Percentiles rank a stretch among this genome's conserved stretches.
phyloP scores from a whole-genome alignment of 306 rosid genomes.

The Corylus heterophylla region DNA sequence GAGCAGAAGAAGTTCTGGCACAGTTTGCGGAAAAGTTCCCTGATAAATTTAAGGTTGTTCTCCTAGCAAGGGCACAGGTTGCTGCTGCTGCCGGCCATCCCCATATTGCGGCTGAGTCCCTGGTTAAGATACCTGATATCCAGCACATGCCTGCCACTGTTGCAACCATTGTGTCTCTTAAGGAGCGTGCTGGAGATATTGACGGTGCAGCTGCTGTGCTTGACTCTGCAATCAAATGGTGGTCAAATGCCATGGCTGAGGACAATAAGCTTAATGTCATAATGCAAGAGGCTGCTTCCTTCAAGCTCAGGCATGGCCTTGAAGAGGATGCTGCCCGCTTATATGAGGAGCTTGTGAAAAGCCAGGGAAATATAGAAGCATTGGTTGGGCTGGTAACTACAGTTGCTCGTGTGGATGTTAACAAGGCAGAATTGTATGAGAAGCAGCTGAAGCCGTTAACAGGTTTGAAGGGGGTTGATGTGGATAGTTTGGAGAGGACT shows the following conservation, averaged over 20 bases:
- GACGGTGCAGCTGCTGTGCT: constrained; percentile 89
- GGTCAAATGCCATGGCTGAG: constrained; percentile 90
- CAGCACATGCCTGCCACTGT: constrained; percentile 95
- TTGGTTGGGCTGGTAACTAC: constrained; percentile 84
- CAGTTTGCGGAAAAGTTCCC: constrained; percentile 80
- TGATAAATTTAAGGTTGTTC: constrained; percentile 67
- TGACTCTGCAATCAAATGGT: constrained; percentile 87
- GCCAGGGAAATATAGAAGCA: constrained; percentile 79
- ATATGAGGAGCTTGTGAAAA: constrained; percentile 86
- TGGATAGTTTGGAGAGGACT: constrained; percentile 81
- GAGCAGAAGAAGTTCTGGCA: constrained; percentile 81
- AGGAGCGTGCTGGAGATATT: constrained; percentile 85
- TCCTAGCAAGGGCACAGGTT: constrained; percentile 86
- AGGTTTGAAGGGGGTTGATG: constrained; percentile 77
- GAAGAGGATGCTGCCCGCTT: constrained; percentile 81
- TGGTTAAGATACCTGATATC: constrained; percentile 72
- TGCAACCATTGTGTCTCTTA: constrained; percentile 88
- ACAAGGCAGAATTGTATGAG: constrained; percentile 88
- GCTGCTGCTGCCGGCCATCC: constrained; percentile 92
- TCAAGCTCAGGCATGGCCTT: constrained; percentile 76
- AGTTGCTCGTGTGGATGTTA: constrained; percentile 72
- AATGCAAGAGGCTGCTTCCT: constrained; percentile 92
- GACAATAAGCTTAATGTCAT: constrained; percentile 73
- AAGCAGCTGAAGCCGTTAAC: constrained; percentile 79
- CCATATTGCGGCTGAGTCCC: constrained; percentile 88